Evolutionary conservation across 1,284 basidiomycete genomes (phyloP), one percentile per base, ranked within the genome.

Genomic region (Sphaerobolus stellatus): DNA sequence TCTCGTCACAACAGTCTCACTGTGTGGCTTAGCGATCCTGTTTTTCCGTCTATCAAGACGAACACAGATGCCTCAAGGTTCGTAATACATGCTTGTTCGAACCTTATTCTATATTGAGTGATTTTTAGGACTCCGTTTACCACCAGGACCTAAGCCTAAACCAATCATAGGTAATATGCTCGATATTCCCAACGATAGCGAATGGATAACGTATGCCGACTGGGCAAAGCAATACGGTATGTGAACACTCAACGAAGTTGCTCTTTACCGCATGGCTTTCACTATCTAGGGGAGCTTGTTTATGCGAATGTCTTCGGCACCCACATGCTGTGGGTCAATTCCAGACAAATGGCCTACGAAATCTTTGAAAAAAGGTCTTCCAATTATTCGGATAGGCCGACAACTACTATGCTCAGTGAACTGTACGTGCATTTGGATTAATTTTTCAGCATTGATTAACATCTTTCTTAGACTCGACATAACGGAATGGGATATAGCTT

Each of bases 401-500:
- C 13, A 11, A 24, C 41, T 20, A 43, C 41, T 14, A 43, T 43
- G 41, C 13, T 20, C 24, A 20, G 29, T 18, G 41, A 43, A 24
- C 14, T 43, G 41, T 43, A 43, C 27, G 41, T 20, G 11, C 18
- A 14, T 44, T 14, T 14, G 2, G 8, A 20, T 14, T 43, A 18
- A 43, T 11, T 11, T 13, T 3, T n/a, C 22, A 27, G 28, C 28
- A n/a, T n/a, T n/a, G n/a, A n/a, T n/a, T n/a, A n/a, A n/a, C n/a
- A n/a, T n/a, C n/a, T n/a, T n/a, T n/a, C n/a, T n/a, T n/a, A n/a
- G n/a, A n/a, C n/a, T n/a, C n/a, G n/a, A n/a, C n/a, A n/a, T n/a
- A n/a, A 66, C 66, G 62, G 62, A 64, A 9, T 67, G 64, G 58
- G 59, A 60, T 20, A 62, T 67, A 36, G 62, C 62, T 5, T 52